Percentiles rank a stretch among this genome's conserved stretches.
Evolutionary conservation across 1,284 basidiomycete genomes (phyloP).

Genomic region (Paramarasmius palmivorus): DNA sequence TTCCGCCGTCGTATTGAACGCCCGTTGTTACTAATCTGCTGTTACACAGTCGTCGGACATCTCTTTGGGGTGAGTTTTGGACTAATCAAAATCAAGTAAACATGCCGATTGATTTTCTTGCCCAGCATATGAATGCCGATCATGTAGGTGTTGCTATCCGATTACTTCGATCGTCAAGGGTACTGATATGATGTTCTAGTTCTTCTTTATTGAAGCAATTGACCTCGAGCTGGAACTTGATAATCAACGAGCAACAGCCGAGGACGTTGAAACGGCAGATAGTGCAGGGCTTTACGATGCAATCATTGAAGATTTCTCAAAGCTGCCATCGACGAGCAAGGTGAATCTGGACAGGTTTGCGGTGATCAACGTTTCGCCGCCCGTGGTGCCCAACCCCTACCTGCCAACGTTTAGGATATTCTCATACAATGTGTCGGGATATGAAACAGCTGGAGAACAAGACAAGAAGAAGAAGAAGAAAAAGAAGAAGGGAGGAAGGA

Average conservation of each 20-base stretch:
- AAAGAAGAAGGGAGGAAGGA: conserved; percentile 26
- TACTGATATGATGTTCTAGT: conserved; percentile 36
- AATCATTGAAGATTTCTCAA: conserved; percentile 56
- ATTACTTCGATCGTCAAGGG: conserved; percentile 1
- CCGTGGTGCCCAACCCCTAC: conserved; percentile 88
- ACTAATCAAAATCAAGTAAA: neutral
- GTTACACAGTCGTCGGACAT: conserved; percentile 68
- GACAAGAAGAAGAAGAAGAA: conserved; percentile 25
- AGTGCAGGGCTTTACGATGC: conserved; percentile 47
- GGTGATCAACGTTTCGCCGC: conserved; percentile 77
- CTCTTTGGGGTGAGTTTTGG: conserved; percentile 70
- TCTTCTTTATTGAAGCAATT: conserved; percentile 60
- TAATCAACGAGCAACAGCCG: conserved; percentile 3
- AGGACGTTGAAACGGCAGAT: neutral
- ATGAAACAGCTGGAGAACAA: conserved; percentile 23
- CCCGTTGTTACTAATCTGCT: conserved; percentile 2
- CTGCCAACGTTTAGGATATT: conserved; percentile 83
- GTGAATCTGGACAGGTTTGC: conserved; percentile 69
- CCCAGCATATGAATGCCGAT: conserved; percentile 77
- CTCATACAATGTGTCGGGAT: conserved; percentile 72
- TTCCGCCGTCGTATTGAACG: neutral
- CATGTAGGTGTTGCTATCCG: conserved; percentile 47
- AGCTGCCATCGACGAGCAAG: conserved; percentile 52
- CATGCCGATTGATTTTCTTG: conserved; percentile 8
- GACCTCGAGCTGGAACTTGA: conserved; percentile 46